Evolutionary conservation across 2,329 filamentous ascomycete genomes (phyloP).

Genomic region (Cytospora paraplurivora): DNA sequence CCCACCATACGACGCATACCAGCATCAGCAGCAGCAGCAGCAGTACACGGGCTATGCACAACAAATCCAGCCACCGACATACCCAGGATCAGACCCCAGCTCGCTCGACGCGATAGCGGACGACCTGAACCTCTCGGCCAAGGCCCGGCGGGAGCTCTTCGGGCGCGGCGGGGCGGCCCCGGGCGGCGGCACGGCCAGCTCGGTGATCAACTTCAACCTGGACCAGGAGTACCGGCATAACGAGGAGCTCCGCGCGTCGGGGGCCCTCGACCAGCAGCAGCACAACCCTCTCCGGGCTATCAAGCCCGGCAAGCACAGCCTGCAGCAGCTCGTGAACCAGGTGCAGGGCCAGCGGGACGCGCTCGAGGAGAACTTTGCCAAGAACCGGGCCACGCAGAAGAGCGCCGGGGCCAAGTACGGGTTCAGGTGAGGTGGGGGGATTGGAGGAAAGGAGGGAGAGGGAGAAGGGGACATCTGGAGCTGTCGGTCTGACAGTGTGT

Average conservation of each 20-base stretch:
- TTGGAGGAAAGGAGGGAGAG: too few relatives aligned
- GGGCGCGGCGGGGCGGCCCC: slow-evolving; percentile 61
- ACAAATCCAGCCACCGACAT: slow-evolving; percentile 17
- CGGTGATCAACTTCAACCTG: slow-evolving; percentile 84
- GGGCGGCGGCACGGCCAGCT: slow-evolving; percentile 52
- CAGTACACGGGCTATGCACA: slow-evolving; percentile 16
- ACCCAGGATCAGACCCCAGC: slow-evolving; percentile 35
- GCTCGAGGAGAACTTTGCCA: slow-evolving; percentile 87
- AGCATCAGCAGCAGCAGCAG: slow-evolving; percentile 12
- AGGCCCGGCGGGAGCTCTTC: slow-evolving; percentile 81
- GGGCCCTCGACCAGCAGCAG: slow-evolving; percentile 69
- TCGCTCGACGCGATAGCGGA: slow-evolving; percentile 72
- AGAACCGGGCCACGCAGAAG: slow-evolving; percentile 74
- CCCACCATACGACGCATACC: slow-evolving; percentile 36
- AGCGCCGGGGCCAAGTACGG: slow-evolving; percentile 85
- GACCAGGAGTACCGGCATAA: slow-evolving; percentile 86
- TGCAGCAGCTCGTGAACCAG: slow-evolving; percentile 84
- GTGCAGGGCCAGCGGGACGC: slow-evolving; percentile 82
- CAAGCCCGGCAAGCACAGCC: slow-evolving; percentile 84
- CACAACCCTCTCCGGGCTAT: slow-evolving; percentile 84
- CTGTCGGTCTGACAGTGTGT: too few relatives aligned
- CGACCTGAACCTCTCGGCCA: slow-evolving; percentile 76
- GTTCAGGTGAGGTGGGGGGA: slow-evolving; percentile 54
- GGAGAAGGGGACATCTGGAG: too few relatives aligned
- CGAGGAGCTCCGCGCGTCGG: slow-evolving; percentile 70